Evolutionary conservation across 208 protist species (phyloP), one percentile per base, ranked within the genome.

Genomic region (Angomonas ambiguus): DNA sequence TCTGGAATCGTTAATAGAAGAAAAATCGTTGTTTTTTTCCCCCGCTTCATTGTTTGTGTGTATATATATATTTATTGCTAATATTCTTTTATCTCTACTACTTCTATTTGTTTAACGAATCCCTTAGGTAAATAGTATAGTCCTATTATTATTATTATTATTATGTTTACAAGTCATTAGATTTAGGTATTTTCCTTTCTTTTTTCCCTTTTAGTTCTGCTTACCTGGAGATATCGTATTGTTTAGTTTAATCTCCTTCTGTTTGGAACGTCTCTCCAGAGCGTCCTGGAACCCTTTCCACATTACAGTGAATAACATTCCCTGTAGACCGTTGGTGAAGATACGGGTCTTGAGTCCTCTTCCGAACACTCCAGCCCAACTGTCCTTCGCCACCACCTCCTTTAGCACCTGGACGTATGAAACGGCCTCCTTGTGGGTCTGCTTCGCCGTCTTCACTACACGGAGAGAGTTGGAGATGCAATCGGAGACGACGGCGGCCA

Each of bases 371-470:
- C 67, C 59, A 2, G 61, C 51, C 27, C 61, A 72, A 51, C 59
- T 59, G 35, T 72, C 67, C 59, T 64, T 66, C 10, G 38, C 31
- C 1, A 65, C 2, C 6, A 65, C 33, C 49, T 72, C 59, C 34
- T 32, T 32, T 8, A 64, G 27, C 53, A 59, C 59, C 35, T 64
- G 32, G 34, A 34, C 33, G 67, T 72, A 64, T 18, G 67, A 62
- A 48, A 72, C 22, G n/a, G 55, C 45, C 10, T 33, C 59, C 31
- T 30, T 45, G 2, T 35, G 33, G 3, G 65, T 71, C 48, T 71
- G 65, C 65, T 71, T 71, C 3, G 65, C 64, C 41, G 65, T 71
- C 65, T 71, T 71, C 20, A 71, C 49, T n/a, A 71, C 65, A 58
- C 65, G 65, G 38, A 71, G 62, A 6, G 65, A 71, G 65, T 71